Evolutionary conservation across 352 stramenopile genomes (phyloP).

Genomic region (Phytophthora pini): DNA sequence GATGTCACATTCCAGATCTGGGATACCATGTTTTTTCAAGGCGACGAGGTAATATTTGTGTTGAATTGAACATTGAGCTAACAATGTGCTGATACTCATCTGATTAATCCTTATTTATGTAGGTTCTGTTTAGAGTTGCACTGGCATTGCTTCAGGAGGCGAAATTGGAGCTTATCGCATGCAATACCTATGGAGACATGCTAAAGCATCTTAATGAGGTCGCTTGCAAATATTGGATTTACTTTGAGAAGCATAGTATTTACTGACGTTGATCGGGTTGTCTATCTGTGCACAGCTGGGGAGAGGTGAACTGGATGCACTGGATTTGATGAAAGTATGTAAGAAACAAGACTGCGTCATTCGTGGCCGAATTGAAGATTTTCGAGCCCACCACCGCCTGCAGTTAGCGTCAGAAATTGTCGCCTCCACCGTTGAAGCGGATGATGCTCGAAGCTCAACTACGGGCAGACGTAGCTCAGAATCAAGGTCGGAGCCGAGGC

Average conservation of each 20-base stretch:
- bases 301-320: conserved; percentile 49
- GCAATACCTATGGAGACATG: conserved; percentile 80
- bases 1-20: conserved; percentile 83
- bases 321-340: conserved; percentile 56
- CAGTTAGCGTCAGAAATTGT: conserved; percentile 83
- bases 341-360: conserved; percentile 74
- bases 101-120: neutral
- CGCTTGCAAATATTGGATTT: neutral
- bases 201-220: conserved; percentile 85
- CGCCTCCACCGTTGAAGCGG: conserved; percentile 65
- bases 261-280: neutral
- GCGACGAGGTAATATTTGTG: conserved; percentile 63
- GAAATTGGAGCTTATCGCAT: conserved; percentile 61
- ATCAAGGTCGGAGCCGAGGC: conserved; percentile 54
- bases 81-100: neutral
- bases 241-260: neutral
- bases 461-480: conserved; percentile 46
- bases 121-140: conserved; percentile 83
- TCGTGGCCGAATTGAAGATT: conserved; percentile 79
- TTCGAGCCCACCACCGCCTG: conserved; percentile 82
- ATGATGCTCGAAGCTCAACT: conserved; percentile 41
- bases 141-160: conserved; percentile 78
- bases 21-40: conserved; percentile 85
- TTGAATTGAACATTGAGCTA: conserved; percentile 1
- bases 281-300: conserved; percentile 53